These are phyloP conservation scores for Citrullus mucosospermus DNA, from an alignment of 306 rosid species.

Conservation along the genomic window DNA sequence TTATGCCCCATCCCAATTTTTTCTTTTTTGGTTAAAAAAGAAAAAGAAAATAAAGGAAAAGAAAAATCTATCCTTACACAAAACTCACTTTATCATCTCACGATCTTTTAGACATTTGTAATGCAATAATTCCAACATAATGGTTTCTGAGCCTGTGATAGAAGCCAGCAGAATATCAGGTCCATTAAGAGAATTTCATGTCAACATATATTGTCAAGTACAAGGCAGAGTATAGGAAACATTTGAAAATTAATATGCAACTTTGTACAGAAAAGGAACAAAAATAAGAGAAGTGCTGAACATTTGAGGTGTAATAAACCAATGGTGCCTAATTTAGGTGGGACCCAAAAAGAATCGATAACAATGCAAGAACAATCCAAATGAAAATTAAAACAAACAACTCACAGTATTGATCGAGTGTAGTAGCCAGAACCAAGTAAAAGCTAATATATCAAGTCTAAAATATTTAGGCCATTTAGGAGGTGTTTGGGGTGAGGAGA, in stretches of 20 bases:
- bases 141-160: background rate
- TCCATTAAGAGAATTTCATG: background rate
- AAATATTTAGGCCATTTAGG: background rate
- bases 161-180: background rate
- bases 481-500: too few species aligned
- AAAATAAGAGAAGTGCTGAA: background rate
- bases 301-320: background rate
- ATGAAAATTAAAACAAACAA: background rate
- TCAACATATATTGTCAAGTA: background rate
- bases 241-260: background rate
- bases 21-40: too few species aligned
- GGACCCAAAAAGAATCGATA: background rate
- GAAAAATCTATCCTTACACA: constrained; percentile 10
- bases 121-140: background rate
- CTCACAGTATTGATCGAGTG: background rate
- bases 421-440: background rate
- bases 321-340: background rate
- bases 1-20: background rate
- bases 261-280: background rate
- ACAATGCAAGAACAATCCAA: background rate
- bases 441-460: background rate
- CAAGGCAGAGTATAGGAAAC: background rate
- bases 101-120: background rate
- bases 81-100: background rate
- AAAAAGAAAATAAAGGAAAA: too few species aligned